Evolutionary conservation across 1,139 yeast genomes (phyloP).

Genomic region (Schizosaccharomyces versatilis): DNA sequence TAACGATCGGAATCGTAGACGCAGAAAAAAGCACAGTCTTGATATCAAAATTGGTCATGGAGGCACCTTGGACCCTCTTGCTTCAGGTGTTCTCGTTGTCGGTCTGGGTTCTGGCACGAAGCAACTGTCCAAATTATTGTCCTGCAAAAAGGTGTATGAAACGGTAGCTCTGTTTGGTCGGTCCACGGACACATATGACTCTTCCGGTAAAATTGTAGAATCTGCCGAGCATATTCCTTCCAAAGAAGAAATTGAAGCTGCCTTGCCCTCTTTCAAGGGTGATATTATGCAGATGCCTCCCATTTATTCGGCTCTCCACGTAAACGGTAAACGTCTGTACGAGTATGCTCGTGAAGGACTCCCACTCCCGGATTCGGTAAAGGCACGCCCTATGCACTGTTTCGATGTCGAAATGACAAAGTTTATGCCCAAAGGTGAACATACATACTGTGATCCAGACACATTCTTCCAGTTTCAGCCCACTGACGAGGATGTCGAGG

Average conservation of each 20-base stretch:
- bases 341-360: slow-evolving; percentile 82
- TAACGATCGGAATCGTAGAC: slow-evolving; percentile 3
- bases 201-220: slow-evolving; percentile 60
- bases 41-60: slow-evolving; percentile 75
- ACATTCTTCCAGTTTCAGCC: slow-evolving; percentile 18
- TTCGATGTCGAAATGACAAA: slow-evolving; percentile 34
- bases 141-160: slow-evolving; percentile 46
- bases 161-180: slow-evolving; percentile 73
- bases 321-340: slow-evolving; percentile 83
- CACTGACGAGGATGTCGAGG: slow-evolving; percentile 9
- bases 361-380: slow-evolving; percentile 63
- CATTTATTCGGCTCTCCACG: slow-evolving; percentile 74
- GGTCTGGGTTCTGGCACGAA: slow-evolving; percentile 88
- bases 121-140: slow-evolving; percentile 44
- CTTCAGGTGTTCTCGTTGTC: slow-evolving; percentile 75
- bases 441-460: slow-evolving; percentile 27
- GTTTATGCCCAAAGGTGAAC: slow-evolving; percentile 26
- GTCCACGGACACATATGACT: slow-evolving; percentile 82
- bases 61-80: slow-evolving; percentile 88
- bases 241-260: slow-evolving; percentile 28
- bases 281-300: slow-evolving; percentile 80
- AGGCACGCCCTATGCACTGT: slow-evolving; percentile 50
- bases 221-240: slow-evolving; percentile 37
- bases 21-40: slow-evolving; percentile 1
- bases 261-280: slow-evolving; percentile 46